Conservation (phyloP, 805 yeast species). For the Candida chilensis region DNA sequence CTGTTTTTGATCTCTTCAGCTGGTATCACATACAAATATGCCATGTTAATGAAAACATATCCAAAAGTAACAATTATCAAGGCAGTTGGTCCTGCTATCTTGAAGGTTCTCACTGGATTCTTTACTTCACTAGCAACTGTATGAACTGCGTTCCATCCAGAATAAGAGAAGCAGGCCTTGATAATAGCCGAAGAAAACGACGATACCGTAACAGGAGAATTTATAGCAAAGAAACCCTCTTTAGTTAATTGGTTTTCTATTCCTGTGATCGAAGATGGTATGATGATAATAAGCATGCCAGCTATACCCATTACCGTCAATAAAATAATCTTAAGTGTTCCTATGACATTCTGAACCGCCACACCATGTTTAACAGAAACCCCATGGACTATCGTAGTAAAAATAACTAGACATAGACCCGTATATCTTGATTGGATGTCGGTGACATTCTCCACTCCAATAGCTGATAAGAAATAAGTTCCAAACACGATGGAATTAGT, state of each 20-base stretch:
- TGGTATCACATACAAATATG: conserved; percentile 47
- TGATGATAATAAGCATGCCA: conserved; percentile 45
- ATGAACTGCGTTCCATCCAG: conserved; percentile 60
- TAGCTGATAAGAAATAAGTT: conserved; percentile 35
- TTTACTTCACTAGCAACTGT: conserved; percentile 52
- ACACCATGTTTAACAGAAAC: conserved; percentile 53
- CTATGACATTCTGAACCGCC: conserved; percentile 50
- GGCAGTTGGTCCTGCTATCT: conserved; percentile 53
- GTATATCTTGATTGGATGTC: conserved; percentile 22
- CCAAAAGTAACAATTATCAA: conserved; percentile 36
- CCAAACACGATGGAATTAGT: conserved; percentile 48
- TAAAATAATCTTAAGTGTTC: conserved; percentile 48
- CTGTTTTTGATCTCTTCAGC: conserved; percentile 42
- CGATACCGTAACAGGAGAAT: conserved; percentile 23
- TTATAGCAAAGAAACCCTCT: conserved; percentile 9
- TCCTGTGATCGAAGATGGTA: conserved; percentile 20
- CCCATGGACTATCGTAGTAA: conserved; percentile 40
- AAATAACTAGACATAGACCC: conserved; percentile 22
- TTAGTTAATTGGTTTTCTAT: conserved; percentile 8
- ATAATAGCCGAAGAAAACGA: conserved; percentile 46
- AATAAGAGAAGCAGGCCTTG: conserved; percentile 48
- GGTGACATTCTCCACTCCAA: conserved; percentile 30
- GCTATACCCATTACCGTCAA: conserved; percentile 45
- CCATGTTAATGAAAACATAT: conserved; percentile 42
- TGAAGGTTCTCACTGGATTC: conserved; percentile 48